These are phyloP conservation scores for Spatholobus suberectus DNA, from an alignment of 306 rosid species.

Conservation along the genomic window DNA sequence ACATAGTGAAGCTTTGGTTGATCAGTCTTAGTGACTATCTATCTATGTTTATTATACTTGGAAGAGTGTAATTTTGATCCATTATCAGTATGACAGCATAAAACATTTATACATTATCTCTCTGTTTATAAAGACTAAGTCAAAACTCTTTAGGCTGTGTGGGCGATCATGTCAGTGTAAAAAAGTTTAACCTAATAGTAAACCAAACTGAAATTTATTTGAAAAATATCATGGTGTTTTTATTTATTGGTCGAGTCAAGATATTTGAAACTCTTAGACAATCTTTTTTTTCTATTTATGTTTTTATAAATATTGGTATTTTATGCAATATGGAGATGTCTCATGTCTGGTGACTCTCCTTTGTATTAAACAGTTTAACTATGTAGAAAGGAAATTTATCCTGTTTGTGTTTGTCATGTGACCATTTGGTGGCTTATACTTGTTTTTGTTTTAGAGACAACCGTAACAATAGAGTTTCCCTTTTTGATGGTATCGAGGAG, in stretches of 20 bases:
- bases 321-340: constrained; percentile 21
- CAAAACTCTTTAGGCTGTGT: neutral
- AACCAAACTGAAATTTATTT: neutral
- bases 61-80: neutral
- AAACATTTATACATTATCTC: neutral
- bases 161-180: neutral
- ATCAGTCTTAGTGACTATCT: neutral
- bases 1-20: neutral
- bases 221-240: neutral
- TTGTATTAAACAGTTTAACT: constrained; percentile 25
- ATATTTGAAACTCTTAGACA: neutral
- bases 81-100: neutral
- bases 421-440: constrained; percentile 27
- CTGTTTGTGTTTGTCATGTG: constrained; percentile 15
- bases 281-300: neutral
- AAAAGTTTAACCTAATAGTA: neutral
- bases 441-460: constrained; percentile 42
- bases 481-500: constrained; percentile 64
- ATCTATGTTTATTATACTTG: neutral
- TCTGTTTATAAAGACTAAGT: neutral
- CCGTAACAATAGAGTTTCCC: constrained; percentile 55
- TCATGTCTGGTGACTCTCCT: neutral
- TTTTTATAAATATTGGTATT: constrained; percentile 10
- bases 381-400: constrained; percentile 16
- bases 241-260: neutral